Conservation (phyloP, 2,329 filamentous ascomycete genomes). For the Talaromyces verruculosus region DNA sequence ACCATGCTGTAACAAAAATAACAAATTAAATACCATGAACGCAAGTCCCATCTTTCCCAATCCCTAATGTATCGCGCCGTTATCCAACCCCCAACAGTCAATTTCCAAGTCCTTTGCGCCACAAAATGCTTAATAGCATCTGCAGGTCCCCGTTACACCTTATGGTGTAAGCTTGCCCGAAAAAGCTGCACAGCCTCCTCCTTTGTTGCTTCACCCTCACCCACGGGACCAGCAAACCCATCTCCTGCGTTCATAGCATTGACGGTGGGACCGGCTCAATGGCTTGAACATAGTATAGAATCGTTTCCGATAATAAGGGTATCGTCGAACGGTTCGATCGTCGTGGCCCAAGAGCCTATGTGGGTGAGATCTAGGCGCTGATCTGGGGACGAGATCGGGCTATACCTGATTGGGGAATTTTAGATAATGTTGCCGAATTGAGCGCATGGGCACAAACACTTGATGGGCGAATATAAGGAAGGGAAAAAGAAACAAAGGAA, state of each 20-base stretch:
- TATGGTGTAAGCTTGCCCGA: neutral
- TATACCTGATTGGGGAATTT: neutral
- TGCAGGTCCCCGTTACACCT: neutral
- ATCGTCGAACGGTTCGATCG: neutral
- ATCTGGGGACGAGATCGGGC: neutral
- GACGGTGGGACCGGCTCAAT: neutral
- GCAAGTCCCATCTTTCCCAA: too few species aligned
- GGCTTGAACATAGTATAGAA: neutral
- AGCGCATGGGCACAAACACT: neutral
- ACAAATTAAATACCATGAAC: too few species aligned
- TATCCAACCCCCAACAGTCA: neutral
- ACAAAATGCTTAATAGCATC: neutral
- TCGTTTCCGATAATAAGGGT: neutral
- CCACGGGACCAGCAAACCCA: neutral
- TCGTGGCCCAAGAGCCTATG: neutral
- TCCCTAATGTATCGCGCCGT: neutral
- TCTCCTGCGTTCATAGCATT: neutral
- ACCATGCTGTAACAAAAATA: too few species aligned
- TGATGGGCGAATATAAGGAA: neutral
- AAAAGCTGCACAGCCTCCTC: neutral
- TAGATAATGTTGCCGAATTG: neutral
- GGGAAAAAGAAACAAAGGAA: neutral
- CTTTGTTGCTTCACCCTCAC: neutral
- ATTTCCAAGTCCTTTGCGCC: neutral
- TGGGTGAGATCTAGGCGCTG: neutral